Conservation (phyloP, 1,139 yeast species). For the Nematodospora anomalae region DNA sequence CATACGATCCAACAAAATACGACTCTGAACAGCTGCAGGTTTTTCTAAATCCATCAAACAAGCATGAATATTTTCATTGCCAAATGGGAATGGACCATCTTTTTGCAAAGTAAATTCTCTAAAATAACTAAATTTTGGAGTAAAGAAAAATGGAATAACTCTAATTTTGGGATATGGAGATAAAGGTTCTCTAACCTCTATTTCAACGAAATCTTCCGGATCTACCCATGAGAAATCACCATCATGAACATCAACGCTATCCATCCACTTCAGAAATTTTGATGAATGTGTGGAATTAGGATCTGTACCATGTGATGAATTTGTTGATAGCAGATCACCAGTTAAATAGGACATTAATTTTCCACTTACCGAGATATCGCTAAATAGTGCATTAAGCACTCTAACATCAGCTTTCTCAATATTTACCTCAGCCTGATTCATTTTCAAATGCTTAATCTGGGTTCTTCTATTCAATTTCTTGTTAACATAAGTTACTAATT, state of each 20-base stretch:
- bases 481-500: constrained; percentile 59
- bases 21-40: constrained; percentile 55
- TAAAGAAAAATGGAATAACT: constrained; percentile 62
- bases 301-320: constrained; percentile 10
- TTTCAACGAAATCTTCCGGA: constrained; percentile 74
- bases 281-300: constrained; percentile 2
- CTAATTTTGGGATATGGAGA: constrained; percentile 56
- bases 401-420: constrained; percentile 72
- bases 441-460: constrained; percentile 57
- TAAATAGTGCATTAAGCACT: constrained; percentile 64
- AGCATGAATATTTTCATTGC: constrained; percentile 62
- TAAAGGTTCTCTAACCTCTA: constrained; percentile 52
- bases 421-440: constrained; percentile 77
- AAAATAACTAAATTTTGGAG: constrained; percentile 78
- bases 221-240: constrained; percentile 74
- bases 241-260: constrained; percentile 37
- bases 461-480: constrained; percentile 57
- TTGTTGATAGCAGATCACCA: constrained; percentile 16
- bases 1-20: constrained; percentile 41
- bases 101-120: constrained; percentile 56
- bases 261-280: constrained; percentile 21
- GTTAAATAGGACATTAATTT: constrained; percentile 47
- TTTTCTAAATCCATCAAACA: constrained; percentile 62
- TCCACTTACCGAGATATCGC: constrained; percentile 53
- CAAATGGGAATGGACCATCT: constrained; percentile 63